Percentiles rank a stretch among this genome's conserved stretches.
phyloP scores from a whole-genome alignment of 176 grass and related monocot species.

The Ampelocalamus luodianensis region DNA sequence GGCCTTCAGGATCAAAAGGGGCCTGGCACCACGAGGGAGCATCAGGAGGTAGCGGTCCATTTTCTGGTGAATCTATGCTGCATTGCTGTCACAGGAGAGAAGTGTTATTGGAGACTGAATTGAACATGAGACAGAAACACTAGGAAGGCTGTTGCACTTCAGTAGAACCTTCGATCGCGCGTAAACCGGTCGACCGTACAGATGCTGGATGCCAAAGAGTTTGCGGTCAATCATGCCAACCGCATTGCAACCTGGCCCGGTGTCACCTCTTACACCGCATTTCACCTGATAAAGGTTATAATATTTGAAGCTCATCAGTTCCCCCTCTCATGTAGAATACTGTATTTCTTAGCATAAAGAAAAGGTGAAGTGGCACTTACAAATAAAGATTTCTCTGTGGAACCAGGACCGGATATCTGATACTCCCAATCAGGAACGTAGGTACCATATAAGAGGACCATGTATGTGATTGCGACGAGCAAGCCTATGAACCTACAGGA shows the following conservation, averaged over 20 bases:
- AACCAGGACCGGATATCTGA: slow-evolving; percentile 50
- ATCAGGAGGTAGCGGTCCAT: slow-evolving; percentile 64
- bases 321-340: not conserved
- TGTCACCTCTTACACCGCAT: slow-evolving; percentile 81
- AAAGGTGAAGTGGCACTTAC: slow-evolving; percentile 49
- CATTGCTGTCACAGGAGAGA: slow-evolving; percentile 61
- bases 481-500: slow-evolving; percentile 50
- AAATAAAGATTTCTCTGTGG: slow-evolving; percentile 45
- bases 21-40: slow-evolving; percentile 93
- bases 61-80: slow-evolving; percentile 71
- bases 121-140: not conserved
- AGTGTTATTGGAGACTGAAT: not conserved
- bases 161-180: slow-evolving; percentile 69
- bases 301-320: slow-evolving; percentile 19
- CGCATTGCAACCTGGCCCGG: slow-evolving; percentile 76
- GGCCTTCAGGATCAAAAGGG: slow-evolving; percentile 92
- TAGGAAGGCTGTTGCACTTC: not conserved
- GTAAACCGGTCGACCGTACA: slow-evolving; percentile 81
- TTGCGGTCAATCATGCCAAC: slow-evolving; percentile 84
- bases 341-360: not conserved
- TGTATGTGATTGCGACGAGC: slow-evolving; percentile 63
- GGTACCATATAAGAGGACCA: slow-evolving; percentile 63
- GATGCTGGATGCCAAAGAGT: slow-evolving; percentile 85
- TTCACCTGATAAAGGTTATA: slow-evolving; percentile 58
- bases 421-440: slow-evolving; percentile 82